Base-by-base conservation (phyloP, 441 rosid genomes). In the Pelargonium cotyledonis region DNA sequence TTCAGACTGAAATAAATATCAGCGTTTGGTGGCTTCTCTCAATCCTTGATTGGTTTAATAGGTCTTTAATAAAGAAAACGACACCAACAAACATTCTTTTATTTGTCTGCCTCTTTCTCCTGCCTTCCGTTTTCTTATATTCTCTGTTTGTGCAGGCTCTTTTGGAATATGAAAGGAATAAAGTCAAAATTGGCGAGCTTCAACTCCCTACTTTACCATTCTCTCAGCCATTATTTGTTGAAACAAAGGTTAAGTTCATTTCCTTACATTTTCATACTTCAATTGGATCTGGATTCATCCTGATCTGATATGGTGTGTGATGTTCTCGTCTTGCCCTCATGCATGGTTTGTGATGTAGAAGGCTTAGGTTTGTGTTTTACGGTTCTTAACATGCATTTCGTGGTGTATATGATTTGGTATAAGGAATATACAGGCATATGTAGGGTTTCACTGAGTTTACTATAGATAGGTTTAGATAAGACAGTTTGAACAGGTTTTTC, bases 151-250 rank as follows among this genome's bases (percentile, higher is more conserved):
- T 76, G 67, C 82, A 92, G 97, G 85, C 95, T 68, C 90, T 92
- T 62, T 75, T 87, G 77, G 97, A 92, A 79, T 92, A 83, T 68
- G 97, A 92, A 73, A 92, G 82, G 79, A 73, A 79, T 79, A 85
- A 85, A 68, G 79, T 75, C 72, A 76, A 73, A 78, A 85, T 63
- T 26, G 94, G 97, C 63, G 91, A 88, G 76, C 85, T 92, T 73
- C 73, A 85, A 69, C 82, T 92, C 68, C 90, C 91, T 65, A 76
- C 77, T 68, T 69, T 89, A 68, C 69, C 89, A 29, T 60, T 60
- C 38, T 26, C 8, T 66, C 83, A 70, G 73, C 75, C 85, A 70
- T 35, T 85, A 41, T 82, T 68, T 78, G 77, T 75, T 70, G 86
- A 85, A 47, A 88, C 88, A 76, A 92, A 85, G 92, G 97, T 89